Conservation (phyloP, 768 basidiomycete species). For the Boletus pseudopeckii region DNA sequence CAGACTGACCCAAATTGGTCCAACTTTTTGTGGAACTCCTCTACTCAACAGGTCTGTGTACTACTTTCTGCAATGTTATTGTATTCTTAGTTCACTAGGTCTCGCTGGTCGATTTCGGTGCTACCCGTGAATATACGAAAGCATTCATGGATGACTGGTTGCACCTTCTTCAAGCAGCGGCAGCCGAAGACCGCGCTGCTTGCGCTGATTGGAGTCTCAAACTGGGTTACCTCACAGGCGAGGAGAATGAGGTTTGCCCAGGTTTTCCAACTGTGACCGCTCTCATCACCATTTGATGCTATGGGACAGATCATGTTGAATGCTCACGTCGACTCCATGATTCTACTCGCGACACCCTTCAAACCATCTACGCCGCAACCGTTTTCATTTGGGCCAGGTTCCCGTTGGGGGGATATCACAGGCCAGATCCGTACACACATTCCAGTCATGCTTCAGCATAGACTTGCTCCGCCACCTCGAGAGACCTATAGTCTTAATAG, state of each 20-base stretch:
- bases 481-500: conserved; percentile 96
- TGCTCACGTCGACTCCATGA: conserved; percentile 82
- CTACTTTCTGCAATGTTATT: neutral
- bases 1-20: conserved; percentile 99
- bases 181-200: conserved; percentile 57
- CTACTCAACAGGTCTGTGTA: conserved; percentile 54
- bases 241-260: conserved; percentile 69
- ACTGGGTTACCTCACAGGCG: conserved; percentile 87
- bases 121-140: conserved; percentile 80
- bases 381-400: conserved; percentile 73
- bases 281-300: neutral
- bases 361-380: conserved; percentile 57
- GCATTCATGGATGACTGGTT: conserved; percentile 90
- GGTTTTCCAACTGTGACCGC: neutral
- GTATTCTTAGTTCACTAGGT: conserved; percentile 40
- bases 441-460: conserved; percentile 84
- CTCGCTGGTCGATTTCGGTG: conserved; percentile 94
- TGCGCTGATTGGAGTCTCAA: conserved; percentile 75
- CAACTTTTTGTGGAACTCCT: conserved; percentile 87
- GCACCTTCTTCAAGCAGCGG: conserved; percentile 76
- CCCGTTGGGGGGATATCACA: conserved; percentile 69
- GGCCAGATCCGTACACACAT: conserved; percentile 74
- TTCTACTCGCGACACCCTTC: conserved; percentile 86
- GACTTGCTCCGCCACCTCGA: conserved; percentile 87
- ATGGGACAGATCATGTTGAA: conserved; percentile 64